Conservation (phyloP, 2,329 filamentous ascomycete genomes). For the Fragosphaeria purpurea region DNA sequence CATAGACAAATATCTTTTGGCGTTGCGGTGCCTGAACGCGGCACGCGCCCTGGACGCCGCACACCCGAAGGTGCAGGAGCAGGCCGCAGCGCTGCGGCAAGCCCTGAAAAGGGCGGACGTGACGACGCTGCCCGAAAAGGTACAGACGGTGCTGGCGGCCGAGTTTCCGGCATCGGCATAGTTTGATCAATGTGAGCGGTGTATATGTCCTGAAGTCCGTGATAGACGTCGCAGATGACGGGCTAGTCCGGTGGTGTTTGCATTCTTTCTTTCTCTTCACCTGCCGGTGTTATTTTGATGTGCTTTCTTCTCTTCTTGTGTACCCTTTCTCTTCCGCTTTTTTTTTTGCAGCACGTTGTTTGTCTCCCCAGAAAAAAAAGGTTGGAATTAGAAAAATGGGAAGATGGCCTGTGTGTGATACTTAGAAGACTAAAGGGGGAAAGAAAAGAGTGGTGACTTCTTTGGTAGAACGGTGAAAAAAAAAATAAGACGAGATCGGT, state of each 20-base stretch:
- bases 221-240: no score
- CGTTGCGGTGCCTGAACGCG: slow-evolving; percentile 73
- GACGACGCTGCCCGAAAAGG: slow-evolving; percentile 53
- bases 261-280: not conserved
- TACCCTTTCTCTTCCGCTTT: not conserved
- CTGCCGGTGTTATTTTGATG: not conserved
- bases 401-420: not conserved
- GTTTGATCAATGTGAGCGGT: no score
- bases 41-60: slow-evolving; percentile 58
- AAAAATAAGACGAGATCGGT: not conserved
- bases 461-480: no score
- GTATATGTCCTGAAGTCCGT: no score
- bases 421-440: no score
- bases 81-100: slow-evolving; percentile 59
- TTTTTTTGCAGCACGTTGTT: no score
- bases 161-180: slow-evolving; percentile 36
- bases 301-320: slow-evolving; percentile 6
- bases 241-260: no score
- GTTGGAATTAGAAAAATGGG: not conserved
- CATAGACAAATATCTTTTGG: slow-evolving; percentile 75
- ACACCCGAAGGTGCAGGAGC: slow-evolving; percentile 65
- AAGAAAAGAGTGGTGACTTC: no score
- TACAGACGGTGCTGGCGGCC: slow-evolving; percentile 57
- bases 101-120: slow-evolving; percentile 41
- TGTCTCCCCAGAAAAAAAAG: not conserved